Evolutionary conservation across 176 grass and related monocot genomes (phyloP), one percentile per base, ranked within the genome.

Genomic region (Ampelocalamus luodianensis): DNA sequence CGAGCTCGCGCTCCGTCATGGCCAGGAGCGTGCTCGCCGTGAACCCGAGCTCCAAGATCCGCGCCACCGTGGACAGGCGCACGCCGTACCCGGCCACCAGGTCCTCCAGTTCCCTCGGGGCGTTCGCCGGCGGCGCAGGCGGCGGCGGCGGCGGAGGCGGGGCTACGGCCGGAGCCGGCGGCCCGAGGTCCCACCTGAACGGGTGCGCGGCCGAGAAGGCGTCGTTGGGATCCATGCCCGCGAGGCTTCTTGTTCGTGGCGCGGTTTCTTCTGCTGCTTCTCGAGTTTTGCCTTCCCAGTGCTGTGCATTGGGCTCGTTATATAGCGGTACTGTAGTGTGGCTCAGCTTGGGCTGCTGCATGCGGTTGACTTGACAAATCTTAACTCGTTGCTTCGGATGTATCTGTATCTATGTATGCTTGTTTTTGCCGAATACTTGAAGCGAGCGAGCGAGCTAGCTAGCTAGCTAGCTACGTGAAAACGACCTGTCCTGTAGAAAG

Each of bases 1-100:
- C 96, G 1, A 99, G 88, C 90, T 99, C 96, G 60, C 88, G 85
- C 80, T 98, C 96, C 22, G 96, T 94, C 93, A 94, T 94, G 43
- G 71, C 85, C 0, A 91, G 76, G 13, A 91, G 89, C 53, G 89
- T 91, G 81, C 85, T 87, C 0, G 89, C 60, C 80, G 89, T 91
- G 85, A 91, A 91, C 75, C 89, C 89, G 60, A 91, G 85, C 89
- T 91, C 89, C 1, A 76, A 76, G 76, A 91, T 91, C 5, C 89
- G 85, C 53, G 76, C 85, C 70, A 91, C 85, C 75, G 85, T 91
- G 23, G 89, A 91, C 53, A 61, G 50, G 15, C 89, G 85, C 80
- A 91, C 89, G 81, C 89, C 89, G 70, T 91, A 91, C 23, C 89
- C 89, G 6, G 68, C 76, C 80, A 91, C 89, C 42, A 91, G 89